Percentiles rank a stretch among this genome's conserved stretches.
phyloP scores from a whole-genome alignment of 495 filamentous ascomycete genomes.

The Hyaloscypha finlandica region DNA sequence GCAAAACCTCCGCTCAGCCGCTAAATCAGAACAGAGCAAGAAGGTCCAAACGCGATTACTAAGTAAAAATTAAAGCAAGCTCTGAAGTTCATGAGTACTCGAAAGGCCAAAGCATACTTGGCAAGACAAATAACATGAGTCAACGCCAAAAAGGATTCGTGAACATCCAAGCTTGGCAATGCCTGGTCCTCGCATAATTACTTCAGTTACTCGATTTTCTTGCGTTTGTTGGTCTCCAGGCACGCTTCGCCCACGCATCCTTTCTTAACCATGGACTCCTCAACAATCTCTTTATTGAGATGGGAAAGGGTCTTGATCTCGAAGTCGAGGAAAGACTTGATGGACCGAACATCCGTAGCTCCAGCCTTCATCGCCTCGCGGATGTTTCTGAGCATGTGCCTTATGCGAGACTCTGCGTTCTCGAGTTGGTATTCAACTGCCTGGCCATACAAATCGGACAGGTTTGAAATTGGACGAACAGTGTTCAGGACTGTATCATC shows the following conservation, averaged over 20 bases:
- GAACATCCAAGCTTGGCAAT: background rate
- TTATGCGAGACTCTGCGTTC: conserved; percentile 62
- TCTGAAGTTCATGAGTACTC: conserved; percentile 1
- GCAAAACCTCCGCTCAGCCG: background rate
- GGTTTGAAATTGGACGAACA: conserved; percentile 64
- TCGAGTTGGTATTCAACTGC: conserved; percentile 71
- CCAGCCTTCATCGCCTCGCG: conserved; percentile 48
- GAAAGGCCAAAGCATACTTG: background rate
- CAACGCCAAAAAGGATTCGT: conserved; percentile 8
- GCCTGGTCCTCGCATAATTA: background rate
- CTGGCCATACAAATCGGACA: conserved; percentile 70
- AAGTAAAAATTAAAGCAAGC: background rate
- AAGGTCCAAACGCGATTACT: background rate
- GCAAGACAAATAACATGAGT: conserved; percentile 5
- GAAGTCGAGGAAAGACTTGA: conserved; percentile 33
- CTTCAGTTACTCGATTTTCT: conserved; percentile 16
- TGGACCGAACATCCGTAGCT: conserved; percentile 34
- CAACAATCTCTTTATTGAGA: conserved; percentile 57
- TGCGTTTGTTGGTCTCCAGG: conserved; percentile 20
- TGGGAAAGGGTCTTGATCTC: conserved; percentile 34
- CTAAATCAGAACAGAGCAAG: background rate
- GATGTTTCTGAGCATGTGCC: conserved; percentile 44
- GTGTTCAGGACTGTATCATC: conserved; percentile 70
- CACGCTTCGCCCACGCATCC: conserved; percentile 38
- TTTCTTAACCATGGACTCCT: conserved; percentile 48